A percentile compares a stretch with the other conserved stretches of the same genome.
Evolutionary conservation across 2,329 filamentous ascomycete genomes (phyloP).

Genomic region (Immersiporthe knoxdaviesiana): DNA sequence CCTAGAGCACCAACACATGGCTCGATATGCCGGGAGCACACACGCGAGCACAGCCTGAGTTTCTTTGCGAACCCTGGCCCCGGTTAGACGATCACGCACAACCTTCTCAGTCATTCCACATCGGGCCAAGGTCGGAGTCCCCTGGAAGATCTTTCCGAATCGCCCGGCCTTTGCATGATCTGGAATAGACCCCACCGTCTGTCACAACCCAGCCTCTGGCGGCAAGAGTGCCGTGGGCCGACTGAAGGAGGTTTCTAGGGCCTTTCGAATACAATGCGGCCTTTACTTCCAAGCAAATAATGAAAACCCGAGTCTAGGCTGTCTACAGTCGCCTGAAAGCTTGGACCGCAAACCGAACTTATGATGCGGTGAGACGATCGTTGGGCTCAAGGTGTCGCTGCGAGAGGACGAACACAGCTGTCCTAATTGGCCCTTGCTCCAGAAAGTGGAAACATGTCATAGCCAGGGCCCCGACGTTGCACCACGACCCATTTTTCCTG

Average conservation of each 20-base stretch:
- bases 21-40: not conserved
- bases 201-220: conserved; percentile 9
- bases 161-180: conserved; percentile 22
- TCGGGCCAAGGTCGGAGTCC: not conserved
- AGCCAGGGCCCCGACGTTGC: conserved; percentile 1
- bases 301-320: not conserved
- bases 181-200: conserved; percentile 11
- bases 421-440: conserved; percentile 7
- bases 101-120: not conserved
- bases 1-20: not conserved
- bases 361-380: conserved; percentile 3
- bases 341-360: not conserved
- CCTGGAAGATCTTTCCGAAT: not conserved
- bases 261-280: not conserved
- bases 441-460: not conserved
- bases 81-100: not conserved
- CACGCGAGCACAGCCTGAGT: not conserved
- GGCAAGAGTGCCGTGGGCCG: conserved; percentile 15
- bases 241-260: not conserved
- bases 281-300: not conserved
- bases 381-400: not conserved
- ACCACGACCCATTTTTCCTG: conserved; percentile 29
- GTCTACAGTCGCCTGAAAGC: not conserved
- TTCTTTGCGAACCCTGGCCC: not conserved
- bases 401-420: not conserved